Evolutionary conservation across 768 basidiomycete species (phyloP), one percentile per base, ranked within the genome.

Genomic region (Astraeus odoratus): DNA sequence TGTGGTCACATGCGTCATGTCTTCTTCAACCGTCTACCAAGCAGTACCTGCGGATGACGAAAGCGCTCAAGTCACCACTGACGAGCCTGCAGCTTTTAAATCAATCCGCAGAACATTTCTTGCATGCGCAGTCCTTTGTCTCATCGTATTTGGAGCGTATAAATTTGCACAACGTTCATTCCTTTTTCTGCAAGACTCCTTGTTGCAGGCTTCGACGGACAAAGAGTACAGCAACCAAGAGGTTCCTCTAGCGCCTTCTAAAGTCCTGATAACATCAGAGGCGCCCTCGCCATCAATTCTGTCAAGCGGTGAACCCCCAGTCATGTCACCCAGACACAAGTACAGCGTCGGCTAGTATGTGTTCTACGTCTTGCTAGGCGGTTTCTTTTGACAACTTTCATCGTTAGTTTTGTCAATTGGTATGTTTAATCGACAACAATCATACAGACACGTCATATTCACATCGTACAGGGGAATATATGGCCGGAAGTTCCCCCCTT

Each of bases 401-500:
- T 42, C 39, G 41, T 30, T 50, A 87, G 86, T 55, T 87, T 86
- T 52, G 83, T 86, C 2, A 88, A 88, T 55, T 89, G 86, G 85
- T 85, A 54, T 4, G 55, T 58, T 19, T 42, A 23, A 42, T 13
- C n/a, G 24, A 7, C 18, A 20, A 31, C 20, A 25, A 39, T 48
- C 3, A 16, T 16, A 31, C 42, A 38, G 44, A 26, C 49, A n/a
- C 13, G 37, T 20, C 36, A 4, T 4, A 39, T 42, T 43, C 24
- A 60, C 46, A 19, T 19, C 41, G 29, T 46, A 36, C 51, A 86
- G 92, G 93, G 94, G 91, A 5, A 97, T 98, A 27, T 98, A 98
- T 59, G 96, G 81, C 22, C 76, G 94, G 48, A 94, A 92, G 65
- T 99, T 77, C 62, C 86, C 85, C 27, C 95, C 95, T 1, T 82